These are phyloP conservation scores for Thecaphora thlaspeos DNA, from an alignment of 1,284 basidiomycete species.

Conservation along the genomic window DNA sequence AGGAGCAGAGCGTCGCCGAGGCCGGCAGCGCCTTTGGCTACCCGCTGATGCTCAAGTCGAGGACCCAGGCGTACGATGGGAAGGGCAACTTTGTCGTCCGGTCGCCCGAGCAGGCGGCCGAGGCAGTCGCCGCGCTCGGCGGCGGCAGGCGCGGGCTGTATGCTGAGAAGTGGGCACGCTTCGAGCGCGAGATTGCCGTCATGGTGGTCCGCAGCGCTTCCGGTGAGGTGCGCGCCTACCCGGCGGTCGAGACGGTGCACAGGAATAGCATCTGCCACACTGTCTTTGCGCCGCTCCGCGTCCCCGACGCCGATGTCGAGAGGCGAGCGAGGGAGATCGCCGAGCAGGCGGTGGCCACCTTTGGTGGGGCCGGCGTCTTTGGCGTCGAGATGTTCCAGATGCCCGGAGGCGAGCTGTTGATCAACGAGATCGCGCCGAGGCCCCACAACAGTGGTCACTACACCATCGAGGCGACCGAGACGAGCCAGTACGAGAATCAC, in stretches of 20 bases:
- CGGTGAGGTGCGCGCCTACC: slow-evolving; percentile 80
- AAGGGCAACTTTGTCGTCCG: slow-evolving; percentile 84
- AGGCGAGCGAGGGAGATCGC: slow-evolving; percentile 76
- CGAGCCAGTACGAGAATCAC: slow-evolving; percentile 97
- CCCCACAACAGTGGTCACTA: slow-evolving; percentile 99
- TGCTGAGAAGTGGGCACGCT: slow-evolving; percentile 90
- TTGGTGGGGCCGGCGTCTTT: slow-evolving; percentile 88
- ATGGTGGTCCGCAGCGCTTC: slow-evolving; percentile 78
- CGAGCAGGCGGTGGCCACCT: slow-evolving; percentile 75
- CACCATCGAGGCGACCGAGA: slow-evolving; percentile 96
- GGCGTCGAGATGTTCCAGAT: slow-evolving; percentile 98
- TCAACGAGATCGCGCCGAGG: slow-evolving; percentile 98
- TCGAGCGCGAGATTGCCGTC: slow-evolving; percentile 87
- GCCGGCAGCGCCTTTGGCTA: slow-evolving; percentile 66
- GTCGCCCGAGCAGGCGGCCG: slow-evolving; percentile 62
- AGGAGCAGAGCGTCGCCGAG: slow-evolving; percentile 30
- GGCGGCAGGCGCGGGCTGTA: slow-evolving; percentile 65
- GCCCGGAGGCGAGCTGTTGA: slow-evolving; percentile 76
- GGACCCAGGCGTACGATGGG: slow-evolving; percentile 93
- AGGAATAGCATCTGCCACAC: slow-evolving; percentile 91
- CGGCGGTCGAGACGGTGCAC: slow-evolving; percentile 92
- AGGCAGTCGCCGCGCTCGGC: slow-evolving; percentile 66
- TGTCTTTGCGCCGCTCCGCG: slow-evolving; percentile 73
- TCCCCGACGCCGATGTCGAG: slow-evolving; percentile 61
- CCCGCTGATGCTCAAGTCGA: slow-evolving; percentile 93